Percentiles rank a stretch among this genome's conserved stretches.
These are phyloP conservation scores for Taphrina wiesneri DNA, from an alignment of 1,139 yeast genomes.

Conservation along the genomic window DNA sequence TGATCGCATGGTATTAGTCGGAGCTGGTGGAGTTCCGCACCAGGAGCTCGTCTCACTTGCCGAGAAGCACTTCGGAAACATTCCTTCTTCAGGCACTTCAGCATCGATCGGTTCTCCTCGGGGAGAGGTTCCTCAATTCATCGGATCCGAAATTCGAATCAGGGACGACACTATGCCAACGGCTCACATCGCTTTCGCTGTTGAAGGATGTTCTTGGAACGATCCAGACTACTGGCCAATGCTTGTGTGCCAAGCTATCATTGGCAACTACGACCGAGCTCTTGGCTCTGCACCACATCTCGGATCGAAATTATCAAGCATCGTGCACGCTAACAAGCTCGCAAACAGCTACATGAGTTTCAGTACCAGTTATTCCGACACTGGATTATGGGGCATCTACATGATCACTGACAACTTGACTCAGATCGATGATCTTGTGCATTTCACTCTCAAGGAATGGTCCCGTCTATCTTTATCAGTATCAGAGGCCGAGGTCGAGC, in stretches of 20 bases:
- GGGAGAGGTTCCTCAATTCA: slow-evolving; percentile 69
- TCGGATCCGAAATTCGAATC: slow-evolving; percentile 82
- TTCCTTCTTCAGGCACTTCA: slow-evolving; percentile 64
- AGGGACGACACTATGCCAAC: slow-evolving; percentile 82
- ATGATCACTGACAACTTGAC: slow-evolving; percentile 75
- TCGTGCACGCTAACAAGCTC: slow-evolving; percentile 70
- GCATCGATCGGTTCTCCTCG: slow-evolving; percentile 73
- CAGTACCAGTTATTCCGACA: slow-evolving; percentile 94
- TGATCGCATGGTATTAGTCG: slow-evolving; percentile 95
- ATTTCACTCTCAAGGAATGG: slow-evolving; percentile 86
- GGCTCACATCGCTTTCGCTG: slow-evolving; percentile 88
- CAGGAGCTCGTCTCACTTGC: slow-evolving; percentile 77
- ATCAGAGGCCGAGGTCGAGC: slow-evolving; percentile 81
- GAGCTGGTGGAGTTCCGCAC: slow-evolving; percentile 92
- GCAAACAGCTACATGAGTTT: slow-evolving; percentile 96
- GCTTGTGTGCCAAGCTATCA: slow-evolving; percentile 90
- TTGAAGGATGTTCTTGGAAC: slow-evolving; percentile 98
- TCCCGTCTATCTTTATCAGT: slow-evolving; percentile 77
- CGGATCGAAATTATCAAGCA: slow-evolving; percentile 81
- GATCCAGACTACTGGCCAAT: slow-evolving; percentile 95
- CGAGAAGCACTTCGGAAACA: slow-evolving; percentile 70
- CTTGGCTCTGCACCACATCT: slow-evolving; percentile 82
- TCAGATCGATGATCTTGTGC: slow-evolving; percentile 65
- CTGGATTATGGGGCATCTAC: slow-evolving; percentile 97
- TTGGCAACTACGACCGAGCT: slow-evolving; percentile 97